A percentile compares a stretch with the other conserved stretches of the same genome.
These are phyloP conservation scores for Aspergillus hortae DNA, from an alignment of 2,329 filamentous ascomycete genomes.

Conservation along the genomic window DNA sequence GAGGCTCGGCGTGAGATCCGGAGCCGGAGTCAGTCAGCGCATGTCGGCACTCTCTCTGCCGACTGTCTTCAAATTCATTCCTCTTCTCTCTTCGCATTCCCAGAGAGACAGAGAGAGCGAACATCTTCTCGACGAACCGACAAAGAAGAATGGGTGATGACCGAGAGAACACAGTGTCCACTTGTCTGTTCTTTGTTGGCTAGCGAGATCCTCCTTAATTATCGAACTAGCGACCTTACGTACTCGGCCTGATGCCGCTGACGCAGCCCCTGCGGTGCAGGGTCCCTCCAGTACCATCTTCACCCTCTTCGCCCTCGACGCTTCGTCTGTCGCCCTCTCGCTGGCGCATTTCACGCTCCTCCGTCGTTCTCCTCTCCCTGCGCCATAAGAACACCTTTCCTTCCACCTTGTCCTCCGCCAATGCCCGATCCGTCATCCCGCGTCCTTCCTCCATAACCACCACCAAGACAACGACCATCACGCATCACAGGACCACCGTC, in stretches of 20 bases:
- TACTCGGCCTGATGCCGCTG: conserved; percentile 21
- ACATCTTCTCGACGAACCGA: not conserved
- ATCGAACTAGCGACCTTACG: conserved; percentile 2
- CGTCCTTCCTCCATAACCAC: conserved; percentile 14
- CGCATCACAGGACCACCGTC: not conserved
- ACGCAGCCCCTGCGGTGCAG: conserved; percentile 39
- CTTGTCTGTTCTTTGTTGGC: not conserved
- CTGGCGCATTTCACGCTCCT: conserved; percentile 21
- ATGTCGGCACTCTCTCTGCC: conserved; percentile 5
- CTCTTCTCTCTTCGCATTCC: not conserved
- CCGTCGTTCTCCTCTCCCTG: conserved; percentile 9
- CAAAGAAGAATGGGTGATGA: not conserved
- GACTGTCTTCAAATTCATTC: not conserved
- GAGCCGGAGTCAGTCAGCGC: conserved; percentile 6
- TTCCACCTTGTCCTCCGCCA: conserved; percentile 9
- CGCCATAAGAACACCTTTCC: conserved; percentile 12
- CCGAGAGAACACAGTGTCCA: not conserved
- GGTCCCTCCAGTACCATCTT: conserved; percentile 25
- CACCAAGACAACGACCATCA: conserved; percentile 17
- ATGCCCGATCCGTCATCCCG: conserved; percentile 12
- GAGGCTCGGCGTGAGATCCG: not conserved
- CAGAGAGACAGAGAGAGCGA: no score
- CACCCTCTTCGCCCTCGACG: conserved; percentile 15
- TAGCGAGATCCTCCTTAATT: not conserved
- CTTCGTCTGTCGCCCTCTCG: conserved; percentile 9